phyloP scores from a whole-genome alignment of 192 early-diverging fungal species.

The Podila minutissima region DNA sequence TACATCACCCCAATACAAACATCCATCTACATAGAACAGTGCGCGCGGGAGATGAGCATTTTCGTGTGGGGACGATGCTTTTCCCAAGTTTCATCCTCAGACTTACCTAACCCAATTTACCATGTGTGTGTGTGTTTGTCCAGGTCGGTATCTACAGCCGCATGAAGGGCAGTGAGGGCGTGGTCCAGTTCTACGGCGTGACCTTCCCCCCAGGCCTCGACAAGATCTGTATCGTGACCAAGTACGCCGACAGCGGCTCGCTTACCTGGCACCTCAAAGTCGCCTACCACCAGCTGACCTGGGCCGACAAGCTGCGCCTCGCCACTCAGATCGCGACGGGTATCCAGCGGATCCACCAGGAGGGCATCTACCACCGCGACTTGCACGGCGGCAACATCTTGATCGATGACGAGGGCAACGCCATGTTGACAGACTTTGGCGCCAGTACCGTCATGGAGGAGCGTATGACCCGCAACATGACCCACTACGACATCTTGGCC shows the following conservation, averaged over 20 bases:
- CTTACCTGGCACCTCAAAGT: conserved; percentile 48
- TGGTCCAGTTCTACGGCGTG: conserved; percentile 40
- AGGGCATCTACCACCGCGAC: conserved; percentile 49
- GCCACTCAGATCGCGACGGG: conserved; percentile 37
- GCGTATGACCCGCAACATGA: conserved; percentile 27
- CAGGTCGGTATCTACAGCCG: conserved; percentile 46
- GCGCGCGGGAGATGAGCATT: too few relatives aligned
- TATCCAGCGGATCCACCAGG: conserved; percentile 37
- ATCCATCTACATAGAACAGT: too few relatives aligned
- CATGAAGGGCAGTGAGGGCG: conserved; percentile 33
- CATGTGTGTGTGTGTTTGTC: not conserved
- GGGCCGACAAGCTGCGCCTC: conserved; percentile 46
- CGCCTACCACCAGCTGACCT: conserved; percentile 43
- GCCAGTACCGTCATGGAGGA: conserved; percentile 47
- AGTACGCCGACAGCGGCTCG: conserved; percentile 48
- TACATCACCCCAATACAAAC: too few relatives aligned
- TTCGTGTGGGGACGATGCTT: too few relatives aligned
- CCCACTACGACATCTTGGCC: conserved; percentile 17
- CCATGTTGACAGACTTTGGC: conserved; percentile 48
- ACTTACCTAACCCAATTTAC: not conserved
- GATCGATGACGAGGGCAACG: conserved; percentile 32
- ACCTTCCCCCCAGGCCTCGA: conserved; percentile 30
- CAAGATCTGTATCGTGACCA: conserved; percentile 48
- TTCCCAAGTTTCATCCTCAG: too few relatives aligned
- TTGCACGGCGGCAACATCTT: conserved; percentile 50